phyloP scores from a whole-genome alignment of 495 filamentous ascomycete genomes.

The Bacidia gigantensis region DNA sequence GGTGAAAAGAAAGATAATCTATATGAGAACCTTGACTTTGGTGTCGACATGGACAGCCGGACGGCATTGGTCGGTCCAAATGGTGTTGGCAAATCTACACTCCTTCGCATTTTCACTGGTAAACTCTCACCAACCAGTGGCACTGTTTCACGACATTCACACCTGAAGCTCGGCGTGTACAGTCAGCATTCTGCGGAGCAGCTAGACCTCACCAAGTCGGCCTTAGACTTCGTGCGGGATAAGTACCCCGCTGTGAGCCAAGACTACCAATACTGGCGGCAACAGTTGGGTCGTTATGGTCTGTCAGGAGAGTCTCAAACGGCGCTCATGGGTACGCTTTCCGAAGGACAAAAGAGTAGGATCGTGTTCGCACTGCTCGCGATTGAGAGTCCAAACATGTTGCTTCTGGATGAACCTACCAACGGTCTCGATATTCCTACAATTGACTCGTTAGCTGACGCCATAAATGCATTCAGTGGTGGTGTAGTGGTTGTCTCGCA shows the following conservation, averaged over 20 bases:
- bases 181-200: constrained; percentile 96
- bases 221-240: constrained; percentile 93
- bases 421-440: constrained; percentile 99
- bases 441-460: constrained; percentile 93
- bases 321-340: constrained; percentile 91
- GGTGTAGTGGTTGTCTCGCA: constrained; percentile 97
- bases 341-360: constrained; percentile 92
- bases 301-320: constrained; percentile 87
- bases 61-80: constrained; percentile 96
- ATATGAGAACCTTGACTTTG: constrained; percentile 91
- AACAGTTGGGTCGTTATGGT: constrained; percentile 90
- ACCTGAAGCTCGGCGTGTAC: constrained; percentile 97
- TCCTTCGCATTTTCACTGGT: constrained; percentile 94
- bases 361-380: constrained; percentile 96
- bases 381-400: constrained; percentile 95
- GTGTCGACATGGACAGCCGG: constrained; percentile 98
- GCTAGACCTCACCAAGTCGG: constrained; percentile 93
- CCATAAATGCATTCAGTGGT: constrained; percentile 89
- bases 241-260: constrained; percentile 80
- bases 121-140: constrained; percentile 78
- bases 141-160: constrained; percentile 77
- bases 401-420: constrained; percentile 94
- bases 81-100: constrained; percentile 98
- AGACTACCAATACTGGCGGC: constrained; percentile 99
- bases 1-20: constrained; percentile 80